A percentile compares a stretch with the other conserved stretches of the same genome.
These are phyloP conservation scores for Hygrophila difformis DNA, from an alignment of 257 asterid species.

Conservation along the genomic window DNA sequence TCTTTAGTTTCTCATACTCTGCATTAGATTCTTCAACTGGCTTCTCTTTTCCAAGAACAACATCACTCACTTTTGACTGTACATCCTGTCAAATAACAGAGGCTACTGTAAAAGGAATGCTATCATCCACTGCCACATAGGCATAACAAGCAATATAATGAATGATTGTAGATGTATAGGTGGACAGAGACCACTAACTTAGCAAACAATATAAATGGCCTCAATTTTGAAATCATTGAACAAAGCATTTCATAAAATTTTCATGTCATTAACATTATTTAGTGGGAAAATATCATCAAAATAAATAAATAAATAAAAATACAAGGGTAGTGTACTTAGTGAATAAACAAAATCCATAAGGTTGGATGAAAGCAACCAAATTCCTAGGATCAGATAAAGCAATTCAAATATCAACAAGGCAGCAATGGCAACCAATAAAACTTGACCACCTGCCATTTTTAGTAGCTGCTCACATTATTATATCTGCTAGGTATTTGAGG, in stretches of 20 bases:
- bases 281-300: background rate
- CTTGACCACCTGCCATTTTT: background rate
- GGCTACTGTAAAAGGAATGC: conserved; percentile 15
- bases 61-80: conserved; percentile 93
- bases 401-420: no score
- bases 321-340: no score
- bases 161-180: background rate
- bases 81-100: conserved; percentile 58
- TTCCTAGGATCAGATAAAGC: no score
- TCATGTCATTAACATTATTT: background rate
- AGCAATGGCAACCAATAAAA: background rate
- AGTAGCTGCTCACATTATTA: background rate
- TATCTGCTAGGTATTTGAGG: background rate
- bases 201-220: no score
- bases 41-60: conserved; percentile 94
- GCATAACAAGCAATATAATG: background rate
- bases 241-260: background rate
- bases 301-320: no score
- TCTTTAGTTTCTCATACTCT: conserved; percentile 84
- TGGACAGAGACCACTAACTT: background rate
- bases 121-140: conserved; percentile 7
- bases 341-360: conserved; percentile 5
- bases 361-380: conserved; percentile 1
- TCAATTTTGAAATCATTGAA: background rate
- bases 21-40: conserved; percentile 93